A percentile compares a stretch with the other conserved stretches of the same genome.
phyloP scores from a whole-genome alignment of 1,139 yeast species.

The Geotrichum histeridarum region DNA sequence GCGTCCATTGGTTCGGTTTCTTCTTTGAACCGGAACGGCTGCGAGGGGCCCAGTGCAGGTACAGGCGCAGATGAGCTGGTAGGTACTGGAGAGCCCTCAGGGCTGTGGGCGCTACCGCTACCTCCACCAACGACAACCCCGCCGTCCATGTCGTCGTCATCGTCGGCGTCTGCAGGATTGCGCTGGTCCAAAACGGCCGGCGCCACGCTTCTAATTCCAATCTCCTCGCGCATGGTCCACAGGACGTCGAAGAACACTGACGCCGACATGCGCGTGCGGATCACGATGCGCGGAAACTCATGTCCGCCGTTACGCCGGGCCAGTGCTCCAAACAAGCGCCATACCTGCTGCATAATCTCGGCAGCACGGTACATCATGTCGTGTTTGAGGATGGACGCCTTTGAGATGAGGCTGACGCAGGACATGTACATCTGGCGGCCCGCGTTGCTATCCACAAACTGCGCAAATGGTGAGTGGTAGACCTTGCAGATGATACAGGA shows the following conservation, averaged over 20 bases:
- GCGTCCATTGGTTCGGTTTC: slow-evolving; percentile 1
- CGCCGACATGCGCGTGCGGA: slow-evolving; percentile 83
- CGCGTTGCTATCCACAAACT: slow-evolving; percentile 59
- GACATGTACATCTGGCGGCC: slow-evolving; percentile 69
- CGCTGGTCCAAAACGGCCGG: slow-evolving; percentile 36
- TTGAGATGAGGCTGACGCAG: slow-evolving; percentile 65
- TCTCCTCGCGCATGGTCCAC: slow-evolving; percentile 75
- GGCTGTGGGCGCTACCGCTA: background rate
- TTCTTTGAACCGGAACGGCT: slow-evolving; percentile 1
- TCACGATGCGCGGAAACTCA: slow-evolving; percentile 41
- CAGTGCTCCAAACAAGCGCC: slow-evolving; percentile 72
- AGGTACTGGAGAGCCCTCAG: background rate
- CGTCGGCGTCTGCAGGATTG: slow-evolving; percentile 25
- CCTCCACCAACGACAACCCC: background rate
- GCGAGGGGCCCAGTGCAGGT: background rate
- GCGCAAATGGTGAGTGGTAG: slow-evolving; percentile 65
- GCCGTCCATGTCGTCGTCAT: slow-evolving; percentile 16
- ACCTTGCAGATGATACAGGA: slow-evolving; percentile 77
- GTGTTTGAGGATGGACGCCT: slow-evolving; percentile 81
- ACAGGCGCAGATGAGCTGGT: background rate
- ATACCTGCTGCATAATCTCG: slow-evolving; percentile 88
- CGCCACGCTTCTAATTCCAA: slow-evolving; percentile 49
- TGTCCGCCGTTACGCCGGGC: slow-evolving; percentile 40
- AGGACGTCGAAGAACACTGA: slow-evolving; percentile 88
- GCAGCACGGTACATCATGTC: slow-evolving; percentile 91